Evolutionary conservation across 306 rosid species (phyloP).

Genomic region (Dryas drummondii): DNA sequence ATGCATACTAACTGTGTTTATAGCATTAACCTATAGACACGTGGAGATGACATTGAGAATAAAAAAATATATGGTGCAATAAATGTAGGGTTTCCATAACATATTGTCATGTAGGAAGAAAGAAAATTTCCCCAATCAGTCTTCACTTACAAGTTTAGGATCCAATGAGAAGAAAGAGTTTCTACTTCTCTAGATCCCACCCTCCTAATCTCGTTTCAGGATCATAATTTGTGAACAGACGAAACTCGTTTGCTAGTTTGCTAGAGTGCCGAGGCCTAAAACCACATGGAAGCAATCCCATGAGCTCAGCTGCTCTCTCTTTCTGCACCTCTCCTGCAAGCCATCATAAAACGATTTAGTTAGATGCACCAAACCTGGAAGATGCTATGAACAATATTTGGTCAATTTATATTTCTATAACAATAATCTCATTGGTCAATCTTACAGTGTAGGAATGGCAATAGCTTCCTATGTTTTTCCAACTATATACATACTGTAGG

Average conservation of each 20-base stretch:
- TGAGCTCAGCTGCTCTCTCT: slow-evolving; percentile 78
- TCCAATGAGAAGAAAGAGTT: slow-evolving; percentile 4
- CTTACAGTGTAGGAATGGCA: background rate
- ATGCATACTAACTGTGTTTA: too few species aligned
- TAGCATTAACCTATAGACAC: background rate
- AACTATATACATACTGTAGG: background rate
- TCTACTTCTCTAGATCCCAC: slow-evolving; percentile 54
- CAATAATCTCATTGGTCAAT: background rate
- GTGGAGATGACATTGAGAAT: background rate
- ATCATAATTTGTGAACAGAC: slow-evolving; percentile 80
- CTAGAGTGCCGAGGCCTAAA: slow-evolving; percentile 78
- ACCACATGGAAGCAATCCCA: slow-evolving; percentile 78
- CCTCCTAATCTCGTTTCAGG: slow-evolving; percentile 82
- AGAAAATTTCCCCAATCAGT: background rate
- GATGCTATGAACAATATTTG: background rate
- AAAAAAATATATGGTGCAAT: too few species aligned
- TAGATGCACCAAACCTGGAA: background rate
- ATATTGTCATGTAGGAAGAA: background rate
- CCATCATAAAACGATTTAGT: slow-evolving; percentile 6
- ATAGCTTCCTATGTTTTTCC: background rate
- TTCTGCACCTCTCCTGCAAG: slow-evolving; percentile 83
- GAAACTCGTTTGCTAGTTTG: slow-evolving; percentile 89
- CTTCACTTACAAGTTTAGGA: slow-evolving; percentile 18
- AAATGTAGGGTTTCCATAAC: background rate
- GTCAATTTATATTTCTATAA: background rate